These are phyloP conservation scores for Pulveroboletus ravenelii DNA, from an alignment of 768 basidiomycete genomes.

Conservation along the genomic window DNA sequence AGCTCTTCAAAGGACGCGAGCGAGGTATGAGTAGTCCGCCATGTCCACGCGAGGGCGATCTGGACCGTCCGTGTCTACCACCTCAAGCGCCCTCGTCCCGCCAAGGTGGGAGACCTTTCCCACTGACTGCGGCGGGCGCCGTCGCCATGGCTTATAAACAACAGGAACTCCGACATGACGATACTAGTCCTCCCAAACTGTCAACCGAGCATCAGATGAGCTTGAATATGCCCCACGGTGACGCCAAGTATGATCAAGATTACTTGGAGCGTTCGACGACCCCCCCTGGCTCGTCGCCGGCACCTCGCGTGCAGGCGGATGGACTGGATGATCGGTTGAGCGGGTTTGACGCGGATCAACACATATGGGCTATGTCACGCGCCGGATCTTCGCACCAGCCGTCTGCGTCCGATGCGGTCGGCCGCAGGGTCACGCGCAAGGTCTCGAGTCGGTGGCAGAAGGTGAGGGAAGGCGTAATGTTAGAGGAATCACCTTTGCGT, in stretches of 20 bases:
- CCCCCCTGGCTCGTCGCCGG: conserved; percentile 48
- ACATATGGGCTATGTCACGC: not conserved
- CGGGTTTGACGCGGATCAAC: conserved; percentile 4
- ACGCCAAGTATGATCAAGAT: conserved; percentile 12
- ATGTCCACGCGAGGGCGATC: not conserved
- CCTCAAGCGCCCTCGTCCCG: not conserved
- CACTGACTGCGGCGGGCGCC: conserved; percentile 43
- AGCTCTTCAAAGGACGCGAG: conserved; percentile 14
- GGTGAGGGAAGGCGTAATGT: conserved; percentile 5
- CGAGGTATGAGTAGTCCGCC: conserved; percentile 9
- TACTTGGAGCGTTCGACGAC: conserved; percentile 16
- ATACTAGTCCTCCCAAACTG: conserved; percentile 13
- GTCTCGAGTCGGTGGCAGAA: conserved; percentile 35
- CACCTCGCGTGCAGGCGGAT: conserved; percentile 41
- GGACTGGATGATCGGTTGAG: conserved; percentile 36
- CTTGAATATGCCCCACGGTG: conserved; percentile 4
- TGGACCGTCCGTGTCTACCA: not conserved
- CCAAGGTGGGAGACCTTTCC: not conserved
- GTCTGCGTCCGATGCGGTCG: conserved; percentile 10
- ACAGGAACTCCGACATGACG: conserved; percentile 30
- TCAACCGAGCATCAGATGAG: conserved; percentile 26
- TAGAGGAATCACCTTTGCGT: conserved; percentile 26
- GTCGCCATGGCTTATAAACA: conserved; percentile 47
- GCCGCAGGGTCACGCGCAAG: conserved; percentile 31
- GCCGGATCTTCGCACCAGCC: conserved; percentile 1